phyloP scores from a whole-genome alignment of 2,329 filamentous ascomycete species.

The Aspergillus sp. region DNA sequence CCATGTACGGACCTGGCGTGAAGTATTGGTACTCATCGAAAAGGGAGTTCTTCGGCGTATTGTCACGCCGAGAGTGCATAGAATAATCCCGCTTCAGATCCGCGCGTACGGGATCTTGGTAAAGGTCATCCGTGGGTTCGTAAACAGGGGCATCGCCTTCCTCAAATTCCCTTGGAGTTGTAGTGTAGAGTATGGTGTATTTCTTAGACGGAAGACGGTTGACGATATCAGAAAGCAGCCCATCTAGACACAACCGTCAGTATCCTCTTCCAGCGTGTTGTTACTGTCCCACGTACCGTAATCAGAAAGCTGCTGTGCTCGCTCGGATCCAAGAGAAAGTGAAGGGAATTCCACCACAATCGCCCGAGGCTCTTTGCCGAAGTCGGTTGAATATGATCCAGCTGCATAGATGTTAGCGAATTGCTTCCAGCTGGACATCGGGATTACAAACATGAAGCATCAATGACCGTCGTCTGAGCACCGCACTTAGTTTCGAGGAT shows the following conservation, averaged over 20 bases:
- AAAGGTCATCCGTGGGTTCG: slow-evolving; percentile 59
- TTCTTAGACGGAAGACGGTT: slow-evolving; percentile 51
- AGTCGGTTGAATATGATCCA: slow-evolving; percentile 39
- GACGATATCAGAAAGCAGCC: slow-evolving; percentile 48
- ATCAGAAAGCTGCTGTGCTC: slow-evolving; percentile 41
- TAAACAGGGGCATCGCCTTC: slow-evolving; percentile 50
- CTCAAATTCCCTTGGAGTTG: slow-evolving; percentile 53
- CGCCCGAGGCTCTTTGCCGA: slow-evolving; percentile 41
- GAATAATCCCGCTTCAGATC: slow-evolving; percentile 70
- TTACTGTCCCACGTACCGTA: slow-evolving; percentile 38
- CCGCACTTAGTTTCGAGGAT: slow-evolving; percentile 51
- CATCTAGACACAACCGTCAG: slow-evolving; percentile 36
- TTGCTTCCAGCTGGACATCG: neutral
- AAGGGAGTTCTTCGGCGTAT: slow-evolving; percentile 43
- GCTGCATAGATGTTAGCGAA: slow-evolving; percentile 30
- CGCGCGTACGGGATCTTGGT: slow-evolving; percentile 61
- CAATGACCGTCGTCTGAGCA: slow-evolving; percentile 43
- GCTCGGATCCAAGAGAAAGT: slow-evolving; percentile 35
- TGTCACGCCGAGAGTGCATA: slow-evolving; percentile 30
- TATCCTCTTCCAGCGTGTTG: neutral
- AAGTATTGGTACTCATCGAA: slow-evolving; percentile 97
- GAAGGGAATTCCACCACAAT: slow-evolving; percentile 48
- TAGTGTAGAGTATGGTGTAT: slow-evolving; percentile 77
- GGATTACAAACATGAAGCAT: slow-evolving; percentile 41
- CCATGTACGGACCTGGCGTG: slow-evolving; percentile 66